These are phyloP conservation scores for Acacia acuminata DNA, from an alignment of 306 rosid species.

Conservation along the genomic window DNA sequence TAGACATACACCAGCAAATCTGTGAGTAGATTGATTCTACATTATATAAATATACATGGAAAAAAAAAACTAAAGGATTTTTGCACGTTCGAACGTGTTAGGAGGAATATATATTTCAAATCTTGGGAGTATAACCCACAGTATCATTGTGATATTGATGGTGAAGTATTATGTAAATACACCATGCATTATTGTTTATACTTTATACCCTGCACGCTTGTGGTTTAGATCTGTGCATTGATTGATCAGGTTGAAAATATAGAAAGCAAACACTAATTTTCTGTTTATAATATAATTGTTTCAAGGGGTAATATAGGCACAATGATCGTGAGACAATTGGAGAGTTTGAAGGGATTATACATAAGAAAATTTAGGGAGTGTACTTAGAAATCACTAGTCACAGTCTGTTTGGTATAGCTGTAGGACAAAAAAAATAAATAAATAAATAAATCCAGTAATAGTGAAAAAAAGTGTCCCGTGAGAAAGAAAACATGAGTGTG, in stretches of 20 bases:
- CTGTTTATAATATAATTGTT: neutral
- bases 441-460: too few species aligned
- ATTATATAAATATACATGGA: neutral
- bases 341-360: too few species aligned
- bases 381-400: too few species aligned
- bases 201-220: neutral
- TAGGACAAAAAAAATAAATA: too few species aligned
- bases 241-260: neutral
- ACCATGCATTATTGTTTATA: conserved; percentile 21
- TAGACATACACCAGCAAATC: neutral
- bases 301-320: too few species aligned
- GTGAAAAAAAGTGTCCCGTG: too few species aligned
- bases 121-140: neutral
- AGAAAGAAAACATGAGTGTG: too few species aligned
- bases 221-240: neutral
- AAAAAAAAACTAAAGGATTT: neutral
- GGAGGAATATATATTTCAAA: neutral
- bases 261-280: neutral
- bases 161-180: neutral
- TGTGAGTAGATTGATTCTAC: conserved; percentile 3
- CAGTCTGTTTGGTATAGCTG: too few species aligned
- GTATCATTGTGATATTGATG: conserved; percentile 36
- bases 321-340: too few species aligned
- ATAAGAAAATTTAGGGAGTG: too few species aligned
- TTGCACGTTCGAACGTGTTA: conserved; percentile 54